These are phyloP conservation scores for Xylariaceae sp. DNA, from an alignment of 2,329 filamentous ascomycete genomes.

Conservation along the genomic window DNA sequence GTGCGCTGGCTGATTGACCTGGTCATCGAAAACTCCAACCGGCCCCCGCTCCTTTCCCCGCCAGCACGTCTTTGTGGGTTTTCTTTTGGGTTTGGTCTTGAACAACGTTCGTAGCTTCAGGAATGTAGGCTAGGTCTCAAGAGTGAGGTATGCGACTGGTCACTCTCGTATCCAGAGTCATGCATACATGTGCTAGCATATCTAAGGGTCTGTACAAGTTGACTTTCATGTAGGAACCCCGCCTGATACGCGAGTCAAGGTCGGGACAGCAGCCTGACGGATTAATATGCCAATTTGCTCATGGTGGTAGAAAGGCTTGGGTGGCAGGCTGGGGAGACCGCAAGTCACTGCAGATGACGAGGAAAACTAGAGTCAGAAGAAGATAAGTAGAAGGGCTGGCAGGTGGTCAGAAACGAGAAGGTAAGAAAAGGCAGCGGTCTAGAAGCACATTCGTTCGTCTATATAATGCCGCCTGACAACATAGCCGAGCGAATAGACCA, in stretches of 20 bases:
- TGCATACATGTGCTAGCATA: conserved; percentile 7
- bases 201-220: conserved; percentile 5
- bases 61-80: conserved; percentile 6
- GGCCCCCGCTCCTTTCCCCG: conserved; percentile 3
- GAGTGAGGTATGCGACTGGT: conserved; percentile 13
- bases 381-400: no score
- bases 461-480: no score
- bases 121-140: not conserved
- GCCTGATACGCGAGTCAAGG: conserved; percentile 4
- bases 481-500: not conserved
- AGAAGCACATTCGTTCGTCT: no score
- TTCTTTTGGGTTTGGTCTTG: not conserved
- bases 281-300: conserved; percentile 1
- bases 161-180: conserved; percentile 15
- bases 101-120: conserved; percentile 6
- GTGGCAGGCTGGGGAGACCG: no score
- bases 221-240: conserved; percentile 10
- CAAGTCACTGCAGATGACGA: no score
- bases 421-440: no score
- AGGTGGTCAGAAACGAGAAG: no score
- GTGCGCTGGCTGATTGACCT: conserved; percentile 7
- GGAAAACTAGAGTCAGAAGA: no score
- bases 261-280: conserved; percentile 7
- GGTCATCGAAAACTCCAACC: not conserved
- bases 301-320: no score